Evolutionary conservation across 1,139 yeast genomes (phyloP), one percentile per base, ranked within the genome.

Genomic region (Williopsis jadinii): DNA sequence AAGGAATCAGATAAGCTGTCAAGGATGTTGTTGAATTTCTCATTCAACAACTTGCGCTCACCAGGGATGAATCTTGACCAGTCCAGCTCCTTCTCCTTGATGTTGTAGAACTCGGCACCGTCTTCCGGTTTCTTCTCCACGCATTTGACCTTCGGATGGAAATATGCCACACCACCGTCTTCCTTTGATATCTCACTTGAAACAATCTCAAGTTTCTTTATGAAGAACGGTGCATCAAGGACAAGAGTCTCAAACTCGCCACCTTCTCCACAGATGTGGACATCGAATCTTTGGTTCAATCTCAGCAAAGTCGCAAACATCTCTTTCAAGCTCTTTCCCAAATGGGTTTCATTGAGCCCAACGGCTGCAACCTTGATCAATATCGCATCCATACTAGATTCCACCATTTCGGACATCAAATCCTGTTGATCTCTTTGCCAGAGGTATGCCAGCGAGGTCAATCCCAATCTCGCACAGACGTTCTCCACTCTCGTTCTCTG

Each of bases 181-280:
- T 70, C 63, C 2, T 77, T 65, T 1, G 75, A 60, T 28, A 65
- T 59, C 28, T 65, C 58, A n/a, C 56, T 56, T 3, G 69, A 64
- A 0, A 59, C 62, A 14, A 85, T 63, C 13, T 64, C 67, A 37
- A 90, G 60, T 44, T 64, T 68, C 39, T 77, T 77, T 32, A 64
- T 66, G 63, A 92, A 92, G 46, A 85, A 80, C 0, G 95, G 95
- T 3, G 95, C 85, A 61, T 92, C 97, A 28, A 92, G 68, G 3
- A 92, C 97, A 51, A 90, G 67, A 0, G 96, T 83, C 59, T 92
- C 98, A 60, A 88, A 92, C 61, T 92, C 98, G 1, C 98, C 98
- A 15, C 98, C 98, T 66, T 92, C 98, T 9, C 98, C 98, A 66
- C 98, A 92, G 0, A 92, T 78, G 60, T 92, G 97, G 9, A 90